Base-by-base conservation (phyloP, 2,329 filamentous ascomycete genomes). In the Curvularia eragrostidis region DNA sequence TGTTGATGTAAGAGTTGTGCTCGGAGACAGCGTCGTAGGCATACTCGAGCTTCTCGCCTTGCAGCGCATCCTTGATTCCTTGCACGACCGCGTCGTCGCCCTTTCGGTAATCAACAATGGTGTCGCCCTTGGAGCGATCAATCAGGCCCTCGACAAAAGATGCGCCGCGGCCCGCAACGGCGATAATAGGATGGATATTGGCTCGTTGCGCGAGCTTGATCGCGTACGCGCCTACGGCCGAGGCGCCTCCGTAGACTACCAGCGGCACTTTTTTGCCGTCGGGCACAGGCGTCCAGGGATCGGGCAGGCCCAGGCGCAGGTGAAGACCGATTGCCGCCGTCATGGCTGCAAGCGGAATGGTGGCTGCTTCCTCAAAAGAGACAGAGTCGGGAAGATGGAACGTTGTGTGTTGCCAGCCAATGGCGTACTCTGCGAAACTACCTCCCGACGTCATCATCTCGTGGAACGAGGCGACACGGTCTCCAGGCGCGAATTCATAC, bases 371-470 rank as follows among this genome's bases (percentile, higher is more conserved):
- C 69, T 87, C 83, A 51, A 84, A 86, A 19, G 77, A 79, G 2
- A 79, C 78, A 18, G 77, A 71, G 30, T 76, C 59, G 0, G 85
- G 83, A 18, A 87, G 75, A 62, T 82, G 82, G 66, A 87, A 87
- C 0, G 85, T 87, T 0, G 85, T 85, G 64, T 84, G 78, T 32
- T 81, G 79, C 73, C 79, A 82, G 0, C 82, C 81, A 10, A 88
- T 73, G 2, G 85, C 83, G 62, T 88, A 89, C 66, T 89, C 86
- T 3, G 86, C 87, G 59, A 83, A 89, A 7, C 78, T 81, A 2
- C 87, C 87, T 34, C 79, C 69, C 0, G 81, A 77, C 0, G 75
- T 74, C 42, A 73, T 64, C 80, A 88, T 87, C 60, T 85, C 76
- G 61, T 83, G 80, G 75, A 86, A 85, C 3, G 82, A 83, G 8